A percentile compares a stretch with the other conserved stretches of the same genome.
Conservation (phyloP, 306 rosid genomes). For the Pyrus pyrifolia region DNA sequence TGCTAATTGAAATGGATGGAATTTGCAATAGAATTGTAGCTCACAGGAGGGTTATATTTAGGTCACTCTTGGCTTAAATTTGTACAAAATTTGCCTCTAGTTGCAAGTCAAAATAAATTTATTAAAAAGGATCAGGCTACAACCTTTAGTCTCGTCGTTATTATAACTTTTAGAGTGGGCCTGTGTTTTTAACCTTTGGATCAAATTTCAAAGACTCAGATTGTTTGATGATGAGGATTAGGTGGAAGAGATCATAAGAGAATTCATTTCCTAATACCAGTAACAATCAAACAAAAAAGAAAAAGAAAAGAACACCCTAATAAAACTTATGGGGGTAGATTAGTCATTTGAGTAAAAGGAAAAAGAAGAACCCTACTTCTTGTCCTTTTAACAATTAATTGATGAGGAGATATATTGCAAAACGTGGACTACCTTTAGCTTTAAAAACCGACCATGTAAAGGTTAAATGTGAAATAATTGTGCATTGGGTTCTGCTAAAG, state of each 20-base stretch:
- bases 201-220: no score
- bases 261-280: no score
- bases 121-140: no score
- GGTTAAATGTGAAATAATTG: constrained; percentile 45
- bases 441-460: constrained; percentile 12
- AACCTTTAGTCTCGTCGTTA: accelerated
- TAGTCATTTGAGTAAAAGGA: not conserved
- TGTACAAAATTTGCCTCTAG: no score
- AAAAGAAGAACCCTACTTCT: not conserved
- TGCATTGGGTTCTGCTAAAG: constrained; percentile 48
- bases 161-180: no score
- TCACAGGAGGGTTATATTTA: no score
- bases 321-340: not conserved
- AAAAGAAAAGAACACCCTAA: not conserved
- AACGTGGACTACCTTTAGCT: constrained; percentile 15
- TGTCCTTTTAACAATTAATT: not conserved
- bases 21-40: no score
- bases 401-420: not conserved
- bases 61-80: no score
- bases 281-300: not conserved
- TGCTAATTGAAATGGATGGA: not conserved
- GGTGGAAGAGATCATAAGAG: no score
- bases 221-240: no score
- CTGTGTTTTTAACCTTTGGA: no score
- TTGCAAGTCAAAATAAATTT: no score